Base-by-base conservation (phyloP, 441 rosid species). In the Rhodomyrtus psidioides region DNA sequence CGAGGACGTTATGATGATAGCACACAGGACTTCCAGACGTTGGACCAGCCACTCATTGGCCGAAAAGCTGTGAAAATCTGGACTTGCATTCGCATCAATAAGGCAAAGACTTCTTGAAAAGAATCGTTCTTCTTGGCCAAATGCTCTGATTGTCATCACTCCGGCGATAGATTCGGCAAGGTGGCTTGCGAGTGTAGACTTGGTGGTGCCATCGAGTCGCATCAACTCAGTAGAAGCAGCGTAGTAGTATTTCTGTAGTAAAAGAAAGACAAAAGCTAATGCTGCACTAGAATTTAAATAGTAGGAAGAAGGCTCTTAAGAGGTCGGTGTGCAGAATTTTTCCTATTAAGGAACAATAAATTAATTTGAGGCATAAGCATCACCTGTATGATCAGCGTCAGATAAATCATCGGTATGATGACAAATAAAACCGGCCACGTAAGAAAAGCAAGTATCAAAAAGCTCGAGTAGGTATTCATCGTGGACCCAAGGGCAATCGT, bases 11-110 rank as follows among this genome's bases (percentile, higher is more conserved):
- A 86, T 54, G 56, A 86, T 76, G 2, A 86, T n/a, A 14, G 92
- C 88, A 19, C 91, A 90, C 12, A 90, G 51, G 49, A 91, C 83
- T 60, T 91, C 93, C 82, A 91, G 87, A 42, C 92, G 85, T 85
- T 90, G 92, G 85, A 91, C 59, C 76, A 91, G 83, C 92, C 93
- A 91, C 86, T 90, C 90, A n/a, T 89, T 87, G 21, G 91, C 91
- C 0, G 91, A 82, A 59, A 85, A 86, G 28, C 53, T 86, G 82
- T 90, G 83, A 81, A 91, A 90, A 85, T 88, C 16, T 1, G 89
- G 57, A 59, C 92, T 88, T 13, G 93, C 91, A 87, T 90, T 87
- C 34, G 86, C 83, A 83, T 91, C 88, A 9, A 91, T 87, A 81
- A 91, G 88, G 55, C 83, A 28, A 51, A 88, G 76, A 81, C 90